These are phyloP conservation scores for Ophiosphaerella korrae DNA, from an alignment of 2,329 filamentous ascomycete species.

Conservation along the genomic window DNA sequence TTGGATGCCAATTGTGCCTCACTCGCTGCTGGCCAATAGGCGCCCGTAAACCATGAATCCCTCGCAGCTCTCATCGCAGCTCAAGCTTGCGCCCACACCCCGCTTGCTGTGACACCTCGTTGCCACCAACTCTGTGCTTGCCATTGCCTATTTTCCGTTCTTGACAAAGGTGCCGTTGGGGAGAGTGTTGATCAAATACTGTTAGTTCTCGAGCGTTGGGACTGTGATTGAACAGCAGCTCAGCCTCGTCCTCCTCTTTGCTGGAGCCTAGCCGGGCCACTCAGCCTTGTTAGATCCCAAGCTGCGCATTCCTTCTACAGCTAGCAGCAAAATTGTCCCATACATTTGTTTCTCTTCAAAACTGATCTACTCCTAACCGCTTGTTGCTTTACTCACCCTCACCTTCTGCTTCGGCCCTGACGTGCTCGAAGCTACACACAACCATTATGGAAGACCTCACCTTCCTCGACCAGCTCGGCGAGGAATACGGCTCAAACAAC, in stretches of 20 bases:
- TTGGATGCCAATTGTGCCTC: conserved; percentile 11
- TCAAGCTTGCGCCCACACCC: conserved; percentile 11
- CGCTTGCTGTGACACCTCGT: conserved; percentile 12
- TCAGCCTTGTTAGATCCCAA: neutral
- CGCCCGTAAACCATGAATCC: conserved; percentile 1
- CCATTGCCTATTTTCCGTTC: neutral
- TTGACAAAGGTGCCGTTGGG: neutral
- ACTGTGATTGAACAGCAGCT: neutral
- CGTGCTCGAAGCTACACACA: neutral
- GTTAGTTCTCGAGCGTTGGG: neutral
- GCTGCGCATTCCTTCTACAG: neutral
- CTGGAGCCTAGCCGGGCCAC: conserved; percentile 4
- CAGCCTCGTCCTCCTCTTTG: neutral
- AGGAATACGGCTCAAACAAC: conserved; percentile 14
- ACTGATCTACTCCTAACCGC: neutral
- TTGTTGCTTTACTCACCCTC: conserved; percentile 2
- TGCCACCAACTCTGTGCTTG: neutral
- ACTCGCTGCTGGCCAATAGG: conserved; percentile 11
- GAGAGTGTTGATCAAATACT: neutral
- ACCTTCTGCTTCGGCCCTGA: neutral
- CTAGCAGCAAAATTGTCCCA: neutral
- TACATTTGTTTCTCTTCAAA: neutral
- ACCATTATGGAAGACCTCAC: conserved; percentile 28
- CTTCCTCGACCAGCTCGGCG: conserved; percentile 23
- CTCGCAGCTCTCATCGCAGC: conserved; percentile 2